Evolutionary conservation across 768 basidiomycete species (phyloP).

Genomic region (Termitomyces sp.): DNA sequence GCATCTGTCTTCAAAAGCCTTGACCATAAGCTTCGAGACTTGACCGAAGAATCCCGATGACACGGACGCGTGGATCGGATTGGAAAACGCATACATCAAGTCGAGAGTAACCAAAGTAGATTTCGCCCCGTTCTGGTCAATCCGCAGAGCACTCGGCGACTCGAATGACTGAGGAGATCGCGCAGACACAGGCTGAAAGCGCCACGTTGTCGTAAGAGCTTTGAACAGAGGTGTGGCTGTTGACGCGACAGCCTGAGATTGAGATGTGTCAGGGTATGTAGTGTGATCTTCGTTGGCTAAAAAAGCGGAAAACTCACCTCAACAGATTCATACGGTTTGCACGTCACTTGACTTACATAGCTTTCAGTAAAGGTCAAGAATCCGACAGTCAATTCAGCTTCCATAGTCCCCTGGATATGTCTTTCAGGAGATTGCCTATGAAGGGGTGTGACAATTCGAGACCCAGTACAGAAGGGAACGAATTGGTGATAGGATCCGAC

Average conservation of each 20-base stretch:
- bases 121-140: conserved; percentile 23
- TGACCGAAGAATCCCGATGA: conserved; percentile 83
- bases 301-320: conserved; percentile 49
- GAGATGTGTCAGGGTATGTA: background rate
- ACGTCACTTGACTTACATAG: conserved; percentile 84
- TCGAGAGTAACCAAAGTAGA: conserved; percentile 86
- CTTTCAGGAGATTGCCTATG: conserved; percentile 18
- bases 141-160: conserved; percentile 15
- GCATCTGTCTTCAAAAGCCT: conserved; percentile 90
- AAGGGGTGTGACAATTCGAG: conserved; percentile 52
- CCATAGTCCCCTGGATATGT: conserved; percentile 39
- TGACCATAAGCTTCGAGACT: conserved; percentile 85
- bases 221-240: conserved; percentile 75
- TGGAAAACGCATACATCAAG: conserved; percentile 82
- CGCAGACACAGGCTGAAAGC: conserved; percentile 56
- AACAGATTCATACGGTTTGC: conserved; percentile 74
- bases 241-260: conserved; percentile 61
- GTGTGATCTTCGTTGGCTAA: background rate
- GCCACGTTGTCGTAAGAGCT: conserved; percentile 68
- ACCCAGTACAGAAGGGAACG: conserved; percentile 83
- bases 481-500: conserved; percentile 84
- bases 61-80: conserved; percentile 81
- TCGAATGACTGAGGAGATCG: conserved; percentile 35
- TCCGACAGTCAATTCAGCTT: conserved; percentile 85
- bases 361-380: conserved; percentile 86